A percentile compares a stretch with the other conserved stretches of the same genome.
These are phyloP conservation scores for Trametes cingulata DNA, from an alignment of 768 basidiomycete genomes.

Conservation along the genomic window DNA sequence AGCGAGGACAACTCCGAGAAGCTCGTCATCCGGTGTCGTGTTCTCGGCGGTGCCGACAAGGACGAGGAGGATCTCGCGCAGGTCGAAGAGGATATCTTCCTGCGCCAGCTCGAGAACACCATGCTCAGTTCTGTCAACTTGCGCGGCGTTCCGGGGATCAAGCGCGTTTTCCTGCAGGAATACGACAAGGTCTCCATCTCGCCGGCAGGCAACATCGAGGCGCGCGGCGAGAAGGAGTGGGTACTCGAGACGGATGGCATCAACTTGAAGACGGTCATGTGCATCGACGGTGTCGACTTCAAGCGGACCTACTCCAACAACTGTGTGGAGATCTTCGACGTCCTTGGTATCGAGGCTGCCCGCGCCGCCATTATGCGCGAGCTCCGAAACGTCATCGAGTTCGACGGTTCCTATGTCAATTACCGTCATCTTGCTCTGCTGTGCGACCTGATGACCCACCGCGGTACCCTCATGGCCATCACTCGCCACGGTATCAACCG, in stretches of 20 bases:
- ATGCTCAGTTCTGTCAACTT: slow-evolving; percentile 95
- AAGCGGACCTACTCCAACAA: slow-evolving; percentile 95
- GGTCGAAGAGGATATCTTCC: slow-evolving; percentile 92
- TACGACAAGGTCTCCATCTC: slow-evolving; percentile 75
- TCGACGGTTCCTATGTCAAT: slow-evolving; percentile 99
- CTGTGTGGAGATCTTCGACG: slow-evolving; percentile 91
- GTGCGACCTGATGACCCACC: slow-evolving; percentile 97
- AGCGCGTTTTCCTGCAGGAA: slow-evolving; percentile 90
- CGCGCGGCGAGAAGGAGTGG: slow-evolving; percentile 81
- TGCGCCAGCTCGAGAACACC: slow-evolving; percentile 93
- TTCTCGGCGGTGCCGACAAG: slow-evolving; percentile 81
- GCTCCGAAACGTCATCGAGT: slow-evolving; percentile 93
- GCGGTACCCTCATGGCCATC: slow-evolving; percentile 94
- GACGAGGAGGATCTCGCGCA: slow-evolving; percentile 76
- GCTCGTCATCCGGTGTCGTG: slow-evolving; percentile 94
- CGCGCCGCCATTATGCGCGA: slow-evolving; percentile 94
- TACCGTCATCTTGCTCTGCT: slow-evolving; percentile 96
- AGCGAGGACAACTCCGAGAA: slow-evolving; percentile 99
- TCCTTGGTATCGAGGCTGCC: slow-evolving; percentile 96
- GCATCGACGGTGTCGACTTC: slow-evolving; percentile 93
- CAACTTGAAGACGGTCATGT: slow-evolving; percentile 94
- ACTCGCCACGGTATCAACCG: slow-evolving; percentile 99
- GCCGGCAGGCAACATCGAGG: slow-evolving; percentile 64
- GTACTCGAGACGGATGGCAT: slow-evolving; percentile 96
- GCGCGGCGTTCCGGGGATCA: slow-evolving; percentile 89